phyloP scores from a whole-genome alignment of 257 asterid species.

The Solanum sejunctum region DNA sequence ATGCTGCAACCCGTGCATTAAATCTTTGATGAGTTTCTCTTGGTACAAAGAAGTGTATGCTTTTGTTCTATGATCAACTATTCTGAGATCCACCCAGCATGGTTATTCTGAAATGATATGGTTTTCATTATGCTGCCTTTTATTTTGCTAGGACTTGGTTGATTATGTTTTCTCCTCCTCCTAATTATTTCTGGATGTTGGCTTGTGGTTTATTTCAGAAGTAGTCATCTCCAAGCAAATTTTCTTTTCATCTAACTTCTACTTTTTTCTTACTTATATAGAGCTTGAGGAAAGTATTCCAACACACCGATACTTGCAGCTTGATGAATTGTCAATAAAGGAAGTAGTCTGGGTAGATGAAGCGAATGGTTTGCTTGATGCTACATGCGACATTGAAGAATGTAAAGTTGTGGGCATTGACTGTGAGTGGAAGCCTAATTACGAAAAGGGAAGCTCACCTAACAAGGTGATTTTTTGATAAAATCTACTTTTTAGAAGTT shows the following conservation, averaged over 20 bases:
- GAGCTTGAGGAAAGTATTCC: constrained; percentile 35
- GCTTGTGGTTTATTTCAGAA: not conserved
- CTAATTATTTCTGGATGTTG: not conserved
- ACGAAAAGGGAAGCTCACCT: constrained; percentile 61
- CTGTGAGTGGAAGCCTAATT: constrained; percentile 96
- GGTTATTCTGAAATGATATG: not conserved
- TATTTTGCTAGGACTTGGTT: not conserved
- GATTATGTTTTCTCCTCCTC: not conserved
- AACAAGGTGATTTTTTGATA: constrained; percentile 45
- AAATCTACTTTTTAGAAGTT: not conserved
- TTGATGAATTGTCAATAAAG: constrained; percentile 54
- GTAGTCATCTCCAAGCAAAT: not conserved
- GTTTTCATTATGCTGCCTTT: not conserved
- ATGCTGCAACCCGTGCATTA: not conserved
- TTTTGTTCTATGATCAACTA: not conserved
- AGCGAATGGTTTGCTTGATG: constrained; percentile 35
- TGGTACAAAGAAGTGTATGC: not conserved
- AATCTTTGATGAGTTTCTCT: not conserved
- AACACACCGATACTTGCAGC: constrained; percentile 48
- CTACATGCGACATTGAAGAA: constrained; percentile 50
- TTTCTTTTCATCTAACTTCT: not conserved
- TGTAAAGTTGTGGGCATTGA: constrained; percentile 85
- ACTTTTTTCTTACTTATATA: constrained; percentile 13
- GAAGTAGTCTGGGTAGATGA: constrained; percentile 85
- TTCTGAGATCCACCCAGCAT: not conserved